These are phyloP conservation scores for Myxozyma neotropica DNA, from an alignment of 805 yeast species.

Conservation along the genomic window DNA sequence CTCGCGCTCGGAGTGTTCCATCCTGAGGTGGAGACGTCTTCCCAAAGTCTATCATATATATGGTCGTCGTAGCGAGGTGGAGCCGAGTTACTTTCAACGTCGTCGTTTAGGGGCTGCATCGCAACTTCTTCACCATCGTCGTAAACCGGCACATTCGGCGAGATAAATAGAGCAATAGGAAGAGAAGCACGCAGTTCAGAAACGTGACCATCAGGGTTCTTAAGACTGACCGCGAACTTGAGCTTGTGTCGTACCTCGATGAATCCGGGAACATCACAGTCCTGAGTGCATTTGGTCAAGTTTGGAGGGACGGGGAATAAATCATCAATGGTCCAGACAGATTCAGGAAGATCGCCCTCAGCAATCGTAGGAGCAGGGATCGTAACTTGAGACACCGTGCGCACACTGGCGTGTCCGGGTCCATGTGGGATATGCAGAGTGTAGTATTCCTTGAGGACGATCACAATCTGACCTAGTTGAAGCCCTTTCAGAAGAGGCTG, in stretches of 20 bases:
- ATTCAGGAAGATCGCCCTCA: slow-evolving; percentile 45
- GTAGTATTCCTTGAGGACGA: slow-evolving; percentile 68
- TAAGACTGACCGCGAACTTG: slow-evolving; percentile 73
- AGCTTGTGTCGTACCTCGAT: slow-evolving; percentile 87
- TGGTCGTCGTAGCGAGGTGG: slow-evolving; percentile 87
- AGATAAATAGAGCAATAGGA: slow-evolving; percentile 74
- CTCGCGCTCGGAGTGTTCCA: slow-evolving; percentile 45
- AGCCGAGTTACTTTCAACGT: slow-evolving; percentile 47
- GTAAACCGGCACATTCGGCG: slow-evolving; percentile 77
- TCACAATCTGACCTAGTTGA: slow-evolving; percentile 69
- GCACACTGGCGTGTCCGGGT: slow-evolving; percentile 62
- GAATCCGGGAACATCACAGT: slow-evolving; percentile 68
- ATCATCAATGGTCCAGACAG: slow-evolving; percentile 74
- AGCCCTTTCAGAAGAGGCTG: slow-evolving; percentile 84
- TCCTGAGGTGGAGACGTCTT: slow-evolving; percentile 52
- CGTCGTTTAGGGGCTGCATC: slow-evolving; percentile 13
- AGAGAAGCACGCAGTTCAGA: slow-evolving; percentile 90
- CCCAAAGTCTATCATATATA: slow-evolving; percentile 78
- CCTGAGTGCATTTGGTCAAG: slow-evolving; percentile 79
- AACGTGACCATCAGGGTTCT: slow-evolving; percentile 89
- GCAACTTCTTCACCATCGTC: slow-evolving; percentile 43
- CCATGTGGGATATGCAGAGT: slow-evolving; percentile 44
- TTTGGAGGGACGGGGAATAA: slow-evolving; percentile 69
- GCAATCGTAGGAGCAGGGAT: slow-evolving; percentile 48
- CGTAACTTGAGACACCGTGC: slow-evolving; percentile 56